Percentiles rank a stretch among this genome's conserved stretches.
These are phyloP conservation scores for Pseudoscleropodium purum DNA, from an alignment of 225 moss, liverwort and hornwort genomes.

Conservation along the genomic window DNA sequence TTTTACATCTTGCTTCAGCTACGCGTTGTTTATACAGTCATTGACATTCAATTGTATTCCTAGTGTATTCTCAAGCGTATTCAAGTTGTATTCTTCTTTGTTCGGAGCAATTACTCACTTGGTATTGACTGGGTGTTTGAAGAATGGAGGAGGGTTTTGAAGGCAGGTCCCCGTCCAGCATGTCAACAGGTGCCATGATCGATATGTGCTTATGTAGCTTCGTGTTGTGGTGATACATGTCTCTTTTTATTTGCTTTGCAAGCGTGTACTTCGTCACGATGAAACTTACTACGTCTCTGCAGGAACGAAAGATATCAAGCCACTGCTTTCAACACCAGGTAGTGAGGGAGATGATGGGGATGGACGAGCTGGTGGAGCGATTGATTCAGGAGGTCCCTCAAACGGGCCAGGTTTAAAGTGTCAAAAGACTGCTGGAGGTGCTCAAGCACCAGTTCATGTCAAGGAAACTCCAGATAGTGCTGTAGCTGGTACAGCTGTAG, in stretches of 20 bases:
- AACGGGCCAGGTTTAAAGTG: slow-evolving; percentile 48
- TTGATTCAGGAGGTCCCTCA: slow-evolving; percentile 47
- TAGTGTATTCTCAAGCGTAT: background rate
- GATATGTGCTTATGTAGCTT: background rate
- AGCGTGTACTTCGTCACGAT: background rate
- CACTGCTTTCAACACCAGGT: slow-evolving; percentile 51
- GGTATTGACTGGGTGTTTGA: slow-evolving; percentile 12
- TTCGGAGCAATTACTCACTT: background rate
- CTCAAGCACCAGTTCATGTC: slow-evolving; percentile 44
- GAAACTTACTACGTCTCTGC: background rate
- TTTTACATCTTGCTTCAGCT: background rate
- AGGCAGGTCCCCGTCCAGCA: slow-evolving; percentile 59
- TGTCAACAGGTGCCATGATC: slow-evolving; percentile 40
- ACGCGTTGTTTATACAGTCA: background rate
- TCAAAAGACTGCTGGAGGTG: slow-evolving; percentile 74
- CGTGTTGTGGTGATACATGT: background rate
- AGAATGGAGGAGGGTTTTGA: slow-evolving; percentile 58
- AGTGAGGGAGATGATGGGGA: slow-evolving; percentile 65
- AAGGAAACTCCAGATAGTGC: slow-evolving; percentile 43
- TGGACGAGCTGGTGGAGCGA: slow-evolving; percentile 55
- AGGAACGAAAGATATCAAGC: slow-evolving; percentile 64
- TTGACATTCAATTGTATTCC: background rate
- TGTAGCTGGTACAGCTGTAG: slow-evolving; percentile 29
- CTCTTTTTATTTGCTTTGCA: background rate
- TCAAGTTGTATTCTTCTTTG: background rate